phyloP scores from a whole-genome alignment of 768 basidiomycete genomes.

The Hysterangium stoloniferum region DNA sequence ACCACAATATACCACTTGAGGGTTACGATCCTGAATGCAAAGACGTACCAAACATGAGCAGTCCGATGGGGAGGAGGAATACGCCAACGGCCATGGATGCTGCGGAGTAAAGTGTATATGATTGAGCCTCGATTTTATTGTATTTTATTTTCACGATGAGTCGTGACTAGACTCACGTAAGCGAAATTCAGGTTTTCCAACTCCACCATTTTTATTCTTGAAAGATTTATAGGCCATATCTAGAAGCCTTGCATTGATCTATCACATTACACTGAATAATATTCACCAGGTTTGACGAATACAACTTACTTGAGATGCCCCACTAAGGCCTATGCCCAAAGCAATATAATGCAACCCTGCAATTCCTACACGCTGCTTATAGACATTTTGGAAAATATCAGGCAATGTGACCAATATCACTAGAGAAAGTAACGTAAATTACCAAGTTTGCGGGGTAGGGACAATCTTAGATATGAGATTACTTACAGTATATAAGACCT shows the following conservation, averaged over 20 bases:
- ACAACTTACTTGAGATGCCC: conserved; percentile 31
- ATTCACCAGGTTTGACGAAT: background rate
- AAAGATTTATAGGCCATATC: conserved; percentile 48
- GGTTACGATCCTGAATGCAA: no score
- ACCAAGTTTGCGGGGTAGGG: background rate
- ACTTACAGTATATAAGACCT: background rate
- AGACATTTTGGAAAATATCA: conserved; percentile 45
- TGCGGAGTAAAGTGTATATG: no score
- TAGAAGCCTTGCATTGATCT: conserved; percentile 43
- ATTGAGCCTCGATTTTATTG: no score
- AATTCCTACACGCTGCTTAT: conserved; percentile 48
- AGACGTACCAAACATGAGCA: conserved; percentile 36
- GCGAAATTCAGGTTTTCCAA: conserved; percentile 47
- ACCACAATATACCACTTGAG: background rate
- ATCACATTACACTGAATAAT: background rate
- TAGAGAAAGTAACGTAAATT: conserved; percentile 19
- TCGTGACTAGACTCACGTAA: conserved; percentile 39
- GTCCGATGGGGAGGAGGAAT: conserved; percentile 53
- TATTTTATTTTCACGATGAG: no score
- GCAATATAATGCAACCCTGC: conserved; percentile 65
- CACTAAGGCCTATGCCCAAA: conserved; percentile 53
- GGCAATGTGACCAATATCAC: conserved; percentile 65
- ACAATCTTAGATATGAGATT: background rate
- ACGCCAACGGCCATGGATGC: conserved; percentile 55
- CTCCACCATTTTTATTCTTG: conserved; percentile 44